Percentiles rank a stretch among this genome's conserved stretches.
Conservation (phyloP, 1,284 basidiomycete genomes). For the Ustilago vetiveriae region DNA sequence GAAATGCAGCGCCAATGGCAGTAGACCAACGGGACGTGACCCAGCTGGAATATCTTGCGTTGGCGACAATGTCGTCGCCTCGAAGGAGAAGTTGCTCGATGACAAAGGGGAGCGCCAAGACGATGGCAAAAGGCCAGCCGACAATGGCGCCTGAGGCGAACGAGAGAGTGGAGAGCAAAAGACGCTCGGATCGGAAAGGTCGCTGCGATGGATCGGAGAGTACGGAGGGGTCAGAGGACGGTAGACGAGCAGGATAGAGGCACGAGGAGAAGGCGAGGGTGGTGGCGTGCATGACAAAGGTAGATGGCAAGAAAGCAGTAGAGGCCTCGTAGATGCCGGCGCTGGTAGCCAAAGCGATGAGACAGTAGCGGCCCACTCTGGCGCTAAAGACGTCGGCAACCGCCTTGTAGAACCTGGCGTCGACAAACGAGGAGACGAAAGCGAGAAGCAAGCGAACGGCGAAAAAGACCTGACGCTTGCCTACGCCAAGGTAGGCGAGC, state of each 20-base stretch:
- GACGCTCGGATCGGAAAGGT: conserved; percentile 46
- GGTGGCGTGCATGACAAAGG: conserved; percentile 91
- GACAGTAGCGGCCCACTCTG: conserved; percentile 86
- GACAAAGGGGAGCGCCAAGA: conserved; percentile 86
- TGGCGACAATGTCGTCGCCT: conserved; percentile 69
- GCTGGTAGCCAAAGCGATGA: conserved; percentile 83
- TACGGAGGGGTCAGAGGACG: conserved; percentile 23
- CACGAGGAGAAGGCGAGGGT: conserved; percentile 82
- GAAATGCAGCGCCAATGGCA: conserved; percentile 73
- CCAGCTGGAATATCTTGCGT: conserved; percentile 15
- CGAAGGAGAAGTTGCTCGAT: conserved; percentile 86
- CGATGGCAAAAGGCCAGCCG: conserved; percentile 94
- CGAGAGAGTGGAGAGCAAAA: conserved; percentile 73
- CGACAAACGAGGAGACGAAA: conserved; percentile 78
- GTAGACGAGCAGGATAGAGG: conserved; percentile 73
- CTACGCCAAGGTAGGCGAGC: conserved; percentile 23
- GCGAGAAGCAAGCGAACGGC: conserved; percentile 83
- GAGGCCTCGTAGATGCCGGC: conserved; percentile 94
- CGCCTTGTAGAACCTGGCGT: conserved; percentile 84
- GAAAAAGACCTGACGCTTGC: conserved; percentile 85
- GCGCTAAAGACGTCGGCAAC: conserved; percentile 85
- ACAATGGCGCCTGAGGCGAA: conserved; percentile 87
- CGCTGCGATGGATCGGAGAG: conserved; percentile 36
- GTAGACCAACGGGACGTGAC: conserved; percentile 72
- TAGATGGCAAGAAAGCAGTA: conserved; percentile 77